Evolutionary conservation across 345 rosid species (phyloP).

Genomic region (Aquilaria yunnanensis): DNA sequence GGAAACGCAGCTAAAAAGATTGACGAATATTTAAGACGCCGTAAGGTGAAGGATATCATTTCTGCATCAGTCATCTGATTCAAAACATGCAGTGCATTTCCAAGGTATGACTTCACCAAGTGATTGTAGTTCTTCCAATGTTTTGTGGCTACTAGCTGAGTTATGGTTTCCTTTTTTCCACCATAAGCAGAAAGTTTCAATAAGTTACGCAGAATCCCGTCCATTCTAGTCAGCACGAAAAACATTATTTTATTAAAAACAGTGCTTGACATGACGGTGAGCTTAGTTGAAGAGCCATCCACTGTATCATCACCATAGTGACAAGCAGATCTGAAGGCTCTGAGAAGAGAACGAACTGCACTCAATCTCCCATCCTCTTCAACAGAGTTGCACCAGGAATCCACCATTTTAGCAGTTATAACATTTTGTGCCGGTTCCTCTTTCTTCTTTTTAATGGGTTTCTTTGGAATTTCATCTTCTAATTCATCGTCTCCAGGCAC

Average conservation of each 20-base stretch:
- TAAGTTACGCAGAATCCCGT: slow-evolving; percentile 66
- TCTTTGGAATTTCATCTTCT: slow-evolving; percentile 17
- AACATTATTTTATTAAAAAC: slow-evolving; percentile 88
- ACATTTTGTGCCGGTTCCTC: slow-evolving; percentile 42
- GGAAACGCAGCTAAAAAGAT: slow-evolving; percentile 79
- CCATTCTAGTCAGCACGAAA: slow-evolving; percentile 75
- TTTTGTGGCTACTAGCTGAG: slow-evolving; percentile 48
- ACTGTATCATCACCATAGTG: slow-evolving; percentile 92
- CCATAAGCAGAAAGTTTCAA: slow-evolving; percentile 67
- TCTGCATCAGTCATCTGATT: slow-evolving; percentile 93
- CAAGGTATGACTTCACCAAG: slow-evolving; percentile 89
- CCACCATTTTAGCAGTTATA: slow-evolving; percentile 67
- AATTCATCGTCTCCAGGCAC: slow-evolving; percentile 27
- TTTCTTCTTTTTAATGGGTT: slow-evolving; percentile 10
- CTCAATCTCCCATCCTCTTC: slow-evolving; percentile 52
- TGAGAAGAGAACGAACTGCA: slow-evolving; percentile 65
- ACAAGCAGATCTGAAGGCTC: slow-evolving; percentile 90
- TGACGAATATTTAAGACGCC: slow-evolving; percentile 71
- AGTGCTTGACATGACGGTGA: slow-evolving; percentile 65
- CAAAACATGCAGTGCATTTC: slow-evolving; percentile 80
- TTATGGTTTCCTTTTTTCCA: slow-evolving; percentile 73
- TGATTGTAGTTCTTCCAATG: slow-evolving; percentile 86
- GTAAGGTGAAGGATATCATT: slow-evolving; percentile 79
- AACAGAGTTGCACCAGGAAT: slow-evolving; percentile 66
- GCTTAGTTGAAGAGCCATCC: slow-evolving; percentile 49